Base-by-base conservation (phyloP, 164 flowering plant genomes). In the grape (Vitis vinifera) region DNA sequence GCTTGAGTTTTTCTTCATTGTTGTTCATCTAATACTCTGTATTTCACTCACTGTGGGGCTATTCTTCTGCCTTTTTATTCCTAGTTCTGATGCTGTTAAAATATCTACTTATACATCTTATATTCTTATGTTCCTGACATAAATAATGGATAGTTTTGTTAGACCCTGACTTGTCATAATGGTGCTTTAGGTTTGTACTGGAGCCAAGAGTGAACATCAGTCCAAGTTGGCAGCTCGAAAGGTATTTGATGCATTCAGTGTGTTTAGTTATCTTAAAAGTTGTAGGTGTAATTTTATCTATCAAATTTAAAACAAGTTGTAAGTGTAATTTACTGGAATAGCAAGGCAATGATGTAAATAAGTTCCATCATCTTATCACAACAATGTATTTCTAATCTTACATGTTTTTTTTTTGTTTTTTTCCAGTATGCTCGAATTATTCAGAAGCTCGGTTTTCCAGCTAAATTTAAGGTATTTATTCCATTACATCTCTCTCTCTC, bases 161-260 rank as follows among this genome's bases (percentile, higher is more conserved):
- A 9, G 12, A 51, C 30, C 23, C 66, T 67, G 51, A 56, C 67
- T 68, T 59, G 37, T 60, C 19, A 23, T 44, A 16, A 14, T 73
- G 61, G n/a, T 55, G 29, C 30, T 74, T 65, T 70, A 92, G 97
- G 99, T 95, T 55, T 93, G 98, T 71, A 93, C 97, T n/a, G 99
- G 99, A 74, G 99, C 99, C n/a, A 93, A 95, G 80, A 93, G 96
- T 68, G 99, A 95, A 75, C 87, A 90, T 10, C 93, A 88, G 66
- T 91, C 99, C 17, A 93, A 89, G 77, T 71, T 93, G 67, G 98
- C 97, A 4, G 97, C 99, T 66, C 81, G 98, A 71, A 95, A 95
- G 93, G 95, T 94, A 73, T 60, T 52, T 59, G 15, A 14, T 57
- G 16, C 53, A 5, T 44, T 61, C 16, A 44, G 4, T 27, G 44